phyloP scores from a whole-genome alignment of 208 protist genomes.

The Trypanosoma mega region DNA sequence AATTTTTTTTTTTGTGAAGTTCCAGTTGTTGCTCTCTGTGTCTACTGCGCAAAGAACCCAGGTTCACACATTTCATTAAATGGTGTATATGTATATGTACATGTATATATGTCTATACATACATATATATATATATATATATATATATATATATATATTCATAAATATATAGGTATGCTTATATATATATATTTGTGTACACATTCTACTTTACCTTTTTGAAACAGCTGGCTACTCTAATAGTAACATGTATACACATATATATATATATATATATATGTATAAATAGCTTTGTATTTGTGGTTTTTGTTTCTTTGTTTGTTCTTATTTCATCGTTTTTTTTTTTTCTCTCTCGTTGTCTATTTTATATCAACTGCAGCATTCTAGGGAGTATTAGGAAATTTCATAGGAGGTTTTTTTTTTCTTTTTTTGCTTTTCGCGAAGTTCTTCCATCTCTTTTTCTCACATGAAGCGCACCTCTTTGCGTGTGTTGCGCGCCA shows the following conservation, averaged over 20 bases:
- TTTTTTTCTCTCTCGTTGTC: conserved; percentile 12
- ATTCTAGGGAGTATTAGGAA: neutral
- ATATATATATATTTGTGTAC: neutral
- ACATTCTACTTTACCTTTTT: too few species aligned
- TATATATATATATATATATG: too few species aligned
- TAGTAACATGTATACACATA: too few species aligned
- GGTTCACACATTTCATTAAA: neutral
- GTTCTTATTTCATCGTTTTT: conserved; percentile 19
- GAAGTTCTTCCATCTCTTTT: too few species aligned
- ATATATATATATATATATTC: neutral
- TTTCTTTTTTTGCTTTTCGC: conserved; percentile 12
- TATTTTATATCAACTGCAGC: conserved; percentile 1
- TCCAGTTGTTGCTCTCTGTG: neutral
- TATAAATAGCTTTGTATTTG: conserved; percentile 6
- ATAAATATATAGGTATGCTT: neutral
- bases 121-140: conserved; percentile 1
- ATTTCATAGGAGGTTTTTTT: neutral
- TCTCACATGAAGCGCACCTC: conserved; percentile 46
- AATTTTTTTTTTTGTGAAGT: neutral
- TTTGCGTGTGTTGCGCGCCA: conserved; percentile 34
- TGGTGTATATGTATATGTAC: neutral
- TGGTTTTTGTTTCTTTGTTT: conserved; percentile 16
- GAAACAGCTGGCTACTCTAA: too few species aligned
- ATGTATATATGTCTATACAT: neutral
- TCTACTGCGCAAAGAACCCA: neutral